Base-by-base conservation (phyloP, 306 rosid genomes). In the Cicer pinnatifidum region DNA sequence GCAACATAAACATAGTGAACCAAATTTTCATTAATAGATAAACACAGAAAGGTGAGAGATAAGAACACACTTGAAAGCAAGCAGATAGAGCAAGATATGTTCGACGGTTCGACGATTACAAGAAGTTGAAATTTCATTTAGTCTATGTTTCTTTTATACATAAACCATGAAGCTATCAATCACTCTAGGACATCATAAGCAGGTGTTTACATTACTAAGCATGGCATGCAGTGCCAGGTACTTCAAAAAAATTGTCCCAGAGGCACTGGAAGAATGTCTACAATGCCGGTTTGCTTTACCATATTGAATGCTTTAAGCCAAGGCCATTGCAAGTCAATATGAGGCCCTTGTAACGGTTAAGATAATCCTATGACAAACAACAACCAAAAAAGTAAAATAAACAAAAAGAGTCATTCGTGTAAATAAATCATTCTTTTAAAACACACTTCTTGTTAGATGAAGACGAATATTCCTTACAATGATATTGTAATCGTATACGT, bases 291-390 rank as follows among this genome's bases (percentile, higher is more conserved):
- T 63, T 58, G 10, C 53, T 78, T 83, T 83, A 95, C 97, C 88
- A 90, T 23, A 86, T 86, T 9, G 97, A 87, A 71, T 89, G 97
- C 84, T 84, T 90, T 46, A 95, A 73, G 78, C 99, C 99, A 19
- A 95, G 96, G 72, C 99, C 99, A 75, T 92, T 95, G 80, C 99
- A 95, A 1, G 99, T 95, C 89, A 95, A 84, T 86, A 95, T 88
- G 59, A 95, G 99, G 61, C 99, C 96, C 84, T 91, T 95, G 88
- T 91, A 84, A 48, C 97, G 93, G 82, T 92, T 82, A 44, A 95
- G 97, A 84, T 95, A 91, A 78, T 95, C 99, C 99, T 95, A 88
- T 79, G 76, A 35, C 54, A 44, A 69, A 45, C 5, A 13, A n/a
- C 62, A 44, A 7, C 19, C 12, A 71, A 23, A 35, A 52, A 54